Percentiles rank a stretch among this genome's conserved stretches.
Evolutionary conservation across 495 filamentous ascomycete species (phyloP).

Genomic region (Penicillium robsamsonii): DNA sequence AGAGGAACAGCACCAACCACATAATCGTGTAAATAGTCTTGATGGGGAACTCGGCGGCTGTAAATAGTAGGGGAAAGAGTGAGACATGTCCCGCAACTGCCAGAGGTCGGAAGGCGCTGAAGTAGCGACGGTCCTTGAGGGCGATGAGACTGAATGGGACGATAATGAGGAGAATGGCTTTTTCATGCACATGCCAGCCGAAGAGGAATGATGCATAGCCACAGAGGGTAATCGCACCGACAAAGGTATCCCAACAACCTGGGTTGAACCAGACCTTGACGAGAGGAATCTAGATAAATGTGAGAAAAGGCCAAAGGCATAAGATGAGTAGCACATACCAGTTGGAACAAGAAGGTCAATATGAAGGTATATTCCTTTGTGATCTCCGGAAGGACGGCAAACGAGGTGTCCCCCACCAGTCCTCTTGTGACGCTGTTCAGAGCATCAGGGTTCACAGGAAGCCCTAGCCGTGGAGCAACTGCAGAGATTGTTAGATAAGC

Average conservation of each 20-base stretch:
- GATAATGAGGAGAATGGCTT: slow-evolving; percentile 90
- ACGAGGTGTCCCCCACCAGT: slow-evolving; percentile 90
- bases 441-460: slow-evolving; percentile 69
- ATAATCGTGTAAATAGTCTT: slow-evolving; percentile 92
- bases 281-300: slow-evolving; percentile 59
- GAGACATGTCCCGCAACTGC: slow-evolving; percentile 93
- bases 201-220: slow-evolving; percentile 96
- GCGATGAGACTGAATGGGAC: slow-evolving; percentile 95
- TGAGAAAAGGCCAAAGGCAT: not conserved
- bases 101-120: slow-evolving; percentile 87
- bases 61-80: slow-evolving; percentile 91
- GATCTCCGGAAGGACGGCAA: slow-evolving; percentile 88
- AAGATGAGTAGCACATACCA: slow-evolving; percentile 43
- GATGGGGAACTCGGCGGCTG: slow-evolving; percentile 79
- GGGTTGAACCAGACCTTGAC: slow-evolving; percentile 78
- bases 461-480: slow-evolving; percentile 78
- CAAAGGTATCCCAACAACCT: slow-evolving; percentile 84
- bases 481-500: slow-evolving; percentile 23
- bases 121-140: slow-evolving; percentile 84
- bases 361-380: slow-evolving; percentile 75
- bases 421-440: slow-evolving; percentile 87
- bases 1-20: slow-evolving; percentile 84
- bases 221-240: slow-evolving; percentile 89
- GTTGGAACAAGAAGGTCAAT: slow-evolving; percentile 80
- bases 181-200: slow-evolving; percentile 98